Evolutionary conservation across 2,329 filamentous ascomycete species (phyloP).

Genomic region (Didymella pinodella): DNA sequence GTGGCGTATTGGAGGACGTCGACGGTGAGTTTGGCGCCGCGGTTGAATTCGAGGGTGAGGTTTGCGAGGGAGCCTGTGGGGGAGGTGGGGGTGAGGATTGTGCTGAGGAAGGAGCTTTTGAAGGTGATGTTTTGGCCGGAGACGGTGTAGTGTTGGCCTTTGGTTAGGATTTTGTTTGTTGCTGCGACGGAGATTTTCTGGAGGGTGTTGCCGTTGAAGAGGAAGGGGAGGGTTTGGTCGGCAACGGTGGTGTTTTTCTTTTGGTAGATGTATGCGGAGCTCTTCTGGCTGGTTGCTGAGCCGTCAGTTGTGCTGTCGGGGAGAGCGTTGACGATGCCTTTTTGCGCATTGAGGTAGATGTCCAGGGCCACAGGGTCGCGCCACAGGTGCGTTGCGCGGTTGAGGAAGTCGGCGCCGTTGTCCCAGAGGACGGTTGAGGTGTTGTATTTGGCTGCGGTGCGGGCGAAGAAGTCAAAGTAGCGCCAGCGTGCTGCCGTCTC

Average conservation of each 20-base stretch:
- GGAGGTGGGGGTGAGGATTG: conserved; percentile 53
- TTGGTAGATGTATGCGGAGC: conserved; percentile 65
- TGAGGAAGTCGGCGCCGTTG: conserved; percentile 64
- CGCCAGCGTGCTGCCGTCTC: conserved; percentile 66
- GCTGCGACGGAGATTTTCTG: conserved; percentile 46
- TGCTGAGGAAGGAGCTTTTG: conserved; percentile 56
- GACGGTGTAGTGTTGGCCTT: conserved; percentile 59
- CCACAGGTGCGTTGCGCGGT: conserved; percentile 60
- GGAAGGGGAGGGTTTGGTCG: conserved; percentile 58
- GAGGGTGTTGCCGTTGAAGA: conserved; percentile 64
- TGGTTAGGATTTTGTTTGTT: conserved; percentile 48
- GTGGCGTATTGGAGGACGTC: conserved; percentile 63
- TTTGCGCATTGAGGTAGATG: conserved; percentile 58
- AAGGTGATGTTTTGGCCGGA: conserved; percentile 57
- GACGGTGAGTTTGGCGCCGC: conserved; percentile 58
- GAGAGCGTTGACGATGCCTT: conserved; percentile 59
- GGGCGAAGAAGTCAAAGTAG: conserved; percentile 64
- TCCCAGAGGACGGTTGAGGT: conserved; percentile 66
- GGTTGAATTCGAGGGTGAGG: conserved; percentile 62
- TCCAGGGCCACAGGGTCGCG: conserved; percentile 59
- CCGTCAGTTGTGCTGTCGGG: conserved; percentile 62
- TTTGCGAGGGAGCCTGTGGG: conserved; percentile 59
- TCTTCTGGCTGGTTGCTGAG: conserved; percentile 55
- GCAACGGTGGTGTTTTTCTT: conserved; percentile 56
- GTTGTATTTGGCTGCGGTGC: conserved; percentile 59